Evolutionary conservation across 352 stramenopile genomes (phyloP).

Genomic region (Pythium phragmitis): DNA sequence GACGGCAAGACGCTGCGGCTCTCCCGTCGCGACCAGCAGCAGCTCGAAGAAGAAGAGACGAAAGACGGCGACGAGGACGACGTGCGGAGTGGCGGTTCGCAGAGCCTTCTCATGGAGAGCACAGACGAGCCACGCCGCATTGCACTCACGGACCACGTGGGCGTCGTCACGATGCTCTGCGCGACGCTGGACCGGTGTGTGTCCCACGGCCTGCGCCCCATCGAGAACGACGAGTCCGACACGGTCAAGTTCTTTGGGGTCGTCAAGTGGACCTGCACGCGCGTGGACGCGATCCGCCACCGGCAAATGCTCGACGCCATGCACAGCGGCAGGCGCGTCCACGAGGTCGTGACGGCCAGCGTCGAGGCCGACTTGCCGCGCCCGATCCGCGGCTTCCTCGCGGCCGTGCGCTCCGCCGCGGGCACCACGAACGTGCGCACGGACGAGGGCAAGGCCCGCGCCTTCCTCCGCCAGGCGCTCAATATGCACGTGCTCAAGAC

Average conservation of each 20-base stretch:
- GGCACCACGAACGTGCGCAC: slow-evolving; percentile 63
- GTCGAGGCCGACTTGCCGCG: slow-evolving; percentile 71
- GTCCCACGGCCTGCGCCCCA: slow-evolving; percentile 57
- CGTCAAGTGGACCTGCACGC: slow-evolving; percentile 84
- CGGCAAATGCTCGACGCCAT: slow-evolving; percentile 68
- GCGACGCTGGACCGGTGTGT: slow-evolving; percentile 72
- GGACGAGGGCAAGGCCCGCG: slow-evolving; percentile 76
- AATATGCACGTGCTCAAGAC: slow-evolving; percentile 79
- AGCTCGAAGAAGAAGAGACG: slow-evolving; percentile 23
- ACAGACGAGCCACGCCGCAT: slow-evolving; percentile 66
- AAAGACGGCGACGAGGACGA: slow-evolving; percentile 12
- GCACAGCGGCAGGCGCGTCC: slow-evolving; percentile 50
- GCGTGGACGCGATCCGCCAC: slow-evolving; percentile 69
- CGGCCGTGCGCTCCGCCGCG: slow-evolving; percentile 51
- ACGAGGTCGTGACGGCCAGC: slow-evolving; percentile 68
- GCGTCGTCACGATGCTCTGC: slow-evolving; percentile 71
- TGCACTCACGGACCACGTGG: slow-evolving; percentile 69
- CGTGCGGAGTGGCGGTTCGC: background rate
- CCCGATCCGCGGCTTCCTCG: slow-evolving; percentile 65
- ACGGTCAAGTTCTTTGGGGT: slow-evolving; percentile 87
- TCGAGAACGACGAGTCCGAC: slow-evolving; percentile 49
- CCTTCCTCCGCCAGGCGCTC: slow-evolving; percentile 76
- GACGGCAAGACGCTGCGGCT: slow-evolving; percentile 8
- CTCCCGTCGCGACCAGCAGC: slow-evolving; percentile 17
- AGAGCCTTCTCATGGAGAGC: slow-evolving; percentile 60